Evolutionary conservation across 495 filamentous ascomycete genomes (phyloP).

Genomic region (Aspergillus hancockii): DNA sequence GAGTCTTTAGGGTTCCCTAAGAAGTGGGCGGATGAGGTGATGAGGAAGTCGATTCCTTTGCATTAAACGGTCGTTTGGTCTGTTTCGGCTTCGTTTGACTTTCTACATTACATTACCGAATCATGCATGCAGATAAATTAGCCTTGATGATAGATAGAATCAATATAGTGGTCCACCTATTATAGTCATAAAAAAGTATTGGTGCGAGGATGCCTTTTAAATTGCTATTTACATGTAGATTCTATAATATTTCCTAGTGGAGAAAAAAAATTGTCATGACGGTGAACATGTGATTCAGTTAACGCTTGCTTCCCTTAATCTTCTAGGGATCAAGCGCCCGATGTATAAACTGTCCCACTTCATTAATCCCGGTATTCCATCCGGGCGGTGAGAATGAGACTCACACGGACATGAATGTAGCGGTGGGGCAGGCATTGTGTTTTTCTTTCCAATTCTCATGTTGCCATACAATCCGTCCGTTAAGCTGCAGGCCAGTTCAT

Average conservation of each 20-base stretch:
- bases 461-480: not conserved
- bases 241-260: not conserved
- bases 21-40: slow-evolving; percentile 55
- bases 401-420: not conserved
- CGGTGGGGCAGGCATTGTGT: not conserved
- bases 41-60: slow-evolving; percentile 58
- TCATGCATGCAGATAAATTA: not conserved
- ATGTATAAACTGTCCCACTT: not conserved
- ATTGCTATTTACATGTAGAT: not conserved
- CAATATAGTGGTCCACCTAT: not conserved
- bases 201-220: no score
- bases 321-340: not conserved
- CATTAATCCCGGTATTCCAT: not conserved
- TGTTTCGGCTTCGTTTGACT: not conserved
- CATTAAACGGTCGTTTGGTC: not conserved
- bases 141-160: not conserved
- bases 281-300: not conserved
- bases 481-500: slow-evolving; percentile 8
- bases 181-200: not conserved
- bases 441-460: slow-evolving; percentile 1
- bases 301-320: not conserved
- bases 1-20: slow-evolving; percentile 54
- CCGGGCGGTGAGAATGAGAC: not conserved
- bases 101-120: not conserved
- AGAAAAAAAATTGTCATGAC: not conserved